These are phyloP conservation scores for Trematosphaeria pertusa DNA, from an alignment of 2,329 filamentous ascomycete species.

Conservation along the genomic window DNA sequence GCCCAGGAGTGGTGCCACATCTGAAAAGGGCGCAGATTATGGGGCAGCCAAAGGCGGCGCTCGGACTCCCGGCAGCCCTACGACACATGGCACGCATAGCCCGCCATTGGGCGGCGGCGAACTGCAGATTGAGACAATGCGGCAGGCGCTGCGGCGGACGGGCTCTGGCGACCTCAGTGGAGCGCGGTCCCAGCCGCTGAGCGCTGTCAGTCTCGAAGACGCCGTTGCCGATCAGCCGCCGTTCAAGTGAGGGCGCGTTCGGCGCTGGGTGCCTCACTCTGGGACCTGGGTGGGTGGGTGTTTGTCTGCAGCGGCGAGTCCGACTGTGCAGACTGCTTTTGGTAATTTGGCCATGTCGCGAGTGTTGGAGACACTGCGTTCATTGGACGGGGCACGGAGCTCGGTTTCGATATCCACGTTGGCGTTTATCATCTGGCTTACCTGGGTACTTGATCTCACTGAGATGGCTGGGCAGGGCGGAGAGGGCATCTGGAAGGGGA, in stretches of 20 bases:
- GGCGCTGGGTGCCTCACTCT: not conserved
- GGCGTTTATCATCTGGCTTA: conserved; percentile 13
- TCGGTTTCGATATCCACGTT: conserved; percentile 36
- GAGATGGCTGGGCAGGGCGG: not conserved
- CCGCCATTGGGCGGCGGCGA: conserved; percentile 68
- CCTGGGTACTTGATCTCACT: not conserved
- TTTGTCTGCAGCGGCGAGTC: not conserved
- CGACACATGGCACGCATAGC: conserved; percentile 59
- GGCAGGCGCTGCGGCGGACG: conserved; percentile 83
- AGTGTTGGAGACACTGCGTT: not conserved
- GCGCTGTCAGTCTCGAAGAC: conserved; percentile 48
- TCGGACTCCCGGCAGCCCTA: conserved; percentile 65
- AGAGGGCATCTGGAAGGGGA: no score
- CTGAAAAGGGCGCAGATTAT: conserved; percentile 75
- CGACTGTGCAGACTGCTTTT: not conserved
- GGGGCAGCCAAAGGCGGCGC: conserved; percentile 57
- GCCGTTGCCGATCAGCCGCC: conserved; percentile 37
- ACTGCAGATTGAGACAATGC: conserved; percentile 91
- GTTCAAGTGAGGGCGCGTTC: conserved; percentile 31
- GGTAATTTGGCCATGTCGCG: not conserved
- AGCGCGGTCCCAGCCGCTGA: conserved; percentile 47
- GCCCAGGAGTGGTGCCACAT: conserved; percentile 77
- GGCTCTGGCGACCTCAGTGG: conserved; percentile 78
- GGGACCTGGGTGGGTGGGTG: not conserved
- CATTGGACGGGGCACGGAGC: conserved; percentile 1